Percentiles rank a stretch among this genome's conserved stretches.
phyloP scores from a whole-genome alignment of 331 rosid species.

The Dryas integrifolia region DNA sequence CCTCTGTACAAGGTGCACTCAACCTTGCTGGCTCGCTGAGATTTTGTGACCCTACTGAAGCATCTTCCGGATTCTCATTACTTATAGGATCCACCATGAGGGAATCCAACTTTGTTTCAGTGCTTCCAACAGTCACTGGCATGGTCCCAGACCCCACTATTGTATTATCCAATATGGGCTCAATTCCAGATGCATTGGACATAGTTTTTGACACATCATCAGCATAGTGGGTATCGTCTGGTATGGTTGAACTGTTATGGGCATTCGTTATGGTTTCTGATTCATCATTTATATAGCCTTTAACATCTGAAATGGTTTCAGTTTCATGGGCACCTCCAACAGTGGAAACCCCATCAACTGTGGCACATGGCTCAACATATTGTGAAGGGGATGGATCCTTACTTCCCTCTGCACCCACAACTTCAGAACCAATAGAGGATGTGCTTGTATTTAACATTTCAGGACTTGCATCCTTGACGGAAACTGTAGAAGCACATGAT shows the following conservation, averaged over 20 bases:
- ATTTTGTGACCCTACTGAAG: slow-evolving; percentile 36
- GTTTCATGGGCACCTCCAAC: slow-evolving; percentile 17
- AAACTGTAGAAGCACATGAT: slow-evolving; percentile 12
- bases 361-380: slow-evolving; percentile 19
- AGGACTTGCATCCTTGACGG: slow-evolving; percentile 22
- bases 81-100: background rate
- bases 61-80: slow-evolving; percentile 27
- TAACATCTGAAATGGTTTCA: slow-evolving; percentile 28
- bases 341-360: slow-evolving; percentile 33
- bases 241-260: slow-evolving; percentile 15
- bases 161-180: slow-evolving; percentile 31
- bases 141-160: slow-evolving; percentile 28
- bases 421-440: slow-evolving; percentile 22
- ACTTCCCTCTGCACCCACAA: slow-evolving; percentile 23
- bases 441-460: slow-evolving; percentile 27
- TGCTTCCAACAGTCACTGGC: slow-evolving; percentile 17
- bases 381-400: slow-evolving; percentile 30
- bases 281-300: slow-evolving; percentile 28
- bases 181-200: slow-evolving; percentile 27
- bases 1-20: slow-evolving; percentile 37
- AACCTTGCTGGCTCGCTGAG: slow-evolving; percentile 26
- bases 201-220: slow-evolving; percentile 23
- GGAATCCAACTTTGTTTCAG: slow-evolving; percentile 20
- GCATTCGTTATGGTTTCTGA: slow-evolving; percentile 28
- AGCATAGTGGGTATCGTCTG: slow-evolving; percentile 19